These are phyloP conservation scores for Auriscalpium microsporum DNA, from an alignment of 768 basidiomycete species.

Conservation along the genomic window DNA sequence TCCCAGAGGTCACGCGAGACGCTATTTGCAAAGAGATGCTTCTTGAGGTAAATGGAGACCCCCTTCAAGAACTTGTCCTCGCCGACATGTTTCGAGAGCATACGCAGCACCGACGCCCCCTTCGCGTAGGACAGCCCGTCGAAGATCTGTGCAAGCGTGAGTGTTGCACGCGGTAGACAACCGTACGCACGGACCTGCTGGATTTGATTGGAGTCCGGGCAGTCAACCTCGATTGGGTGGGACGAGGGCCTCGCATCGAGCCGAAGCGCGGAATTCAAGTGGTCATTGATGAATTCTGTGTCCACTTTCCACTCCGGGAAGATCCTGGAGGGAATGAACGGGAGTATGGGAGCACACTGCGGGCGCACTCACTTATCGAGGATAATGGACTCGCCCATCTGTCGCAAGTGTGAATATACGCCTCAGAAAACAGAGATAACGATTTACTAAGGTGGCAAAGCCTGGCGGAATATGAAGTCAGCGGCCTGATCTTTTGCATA, in stretches of 20 bases:
- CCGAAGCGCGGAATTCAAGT: conserved; percentile 66
- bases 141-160: conserved; percentile 55
- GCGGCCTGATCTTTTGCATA: background rate
- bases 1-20: conserved; percentile 83
- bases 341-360: background rate
- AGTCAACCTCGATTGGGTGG: conserved; percentile 89
- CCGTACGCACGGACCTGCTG: conserved; percentile 43
- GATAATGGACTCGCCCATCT: conserved; percentile 44
- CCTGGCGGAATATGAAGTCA: conserved; percentile 34
- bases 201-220: conserved; percentile 79
- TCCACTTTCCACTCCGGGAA: conserved; percentile 85
- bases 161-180: background rate
- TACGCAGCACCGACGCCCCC: conserved; percentile 85
- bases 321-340: conserved; percentile 33
- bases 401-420: conserved; percentile 5
- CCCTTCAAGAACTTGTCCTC: conserved; percentile 83
- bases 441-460: conserved; percentile 64
- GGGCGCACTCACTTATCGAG: background rate
- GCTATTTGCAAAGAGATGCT: conserved; percentile 77
- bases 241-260: conserved; percentile 83
- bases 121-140: conserved; percentile 84
- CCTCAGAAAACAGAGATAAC: conserved; percentile 10
- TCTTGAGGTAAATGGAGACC: conserved; percentile 88
- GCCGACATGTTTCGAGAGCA: conserved; percentile 84
- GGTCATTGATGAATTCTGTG: conserved; percentile 70